phyloP scores from a whole-genome alignment of 345 rosid species.

The Hibiscus mutabilis region DNA sequence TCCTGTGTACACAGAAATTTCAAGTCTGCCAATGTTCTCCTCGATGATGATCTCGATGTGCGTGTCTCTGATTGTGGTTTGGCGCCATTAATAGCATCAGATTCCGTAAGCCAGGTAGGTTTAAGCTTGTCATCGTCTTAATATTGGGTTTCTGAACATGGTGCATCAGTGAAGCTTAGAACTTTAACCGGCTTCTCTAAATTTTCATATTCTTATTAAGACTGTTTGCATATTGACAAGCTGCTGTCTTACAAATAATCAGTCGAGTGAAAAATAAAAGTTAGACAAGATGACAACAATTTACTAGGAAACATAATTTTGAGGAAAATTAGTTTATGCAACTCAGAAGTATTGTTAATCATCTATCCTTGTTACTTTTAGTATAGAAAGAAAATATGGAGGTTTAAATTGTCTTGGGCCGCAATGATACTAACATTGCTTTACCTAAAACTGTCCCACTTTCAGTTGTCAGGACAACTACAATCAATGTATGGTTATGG shows the following conservation, averaged over 20 bases:
- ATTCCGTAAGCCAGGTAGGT: slow-evolving; percentile 87
- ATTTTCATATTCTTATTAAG: not conserved
- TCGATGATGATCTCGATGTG: slow-evolving; percentile 72
- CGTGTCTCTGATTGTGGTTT: slow-evolving; percentile 88
- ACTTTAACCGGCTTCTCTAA: not conserved
- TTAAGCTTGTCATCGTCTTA: slow-evolving; percentile 3
- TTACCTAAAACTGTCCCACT: slow-evolving; percentile 10
- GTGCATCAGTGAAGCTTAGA: too few species aligned
- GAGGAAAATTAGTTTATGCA: not conserved
- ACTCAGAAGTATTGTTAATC: not conserved
- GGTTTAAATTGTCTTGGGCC: not conserved
- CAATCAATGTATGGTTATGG: slow-evolving; percentile 77
- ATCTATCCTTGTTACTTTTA: too few species aligned
- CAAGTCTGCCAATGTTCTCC: slow-evolving; percentile 77
- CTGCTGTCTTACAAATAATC: not conserved
- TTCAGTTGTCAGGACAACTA: slow-evolving; percentile 90
- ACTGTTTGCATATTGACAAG: not conserved
- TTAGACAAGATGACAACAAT: not conserved
- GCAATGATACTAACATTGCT: not conserved
- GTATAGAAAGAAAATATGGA: not conserved
- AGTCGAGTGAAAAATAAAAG: not conserved
- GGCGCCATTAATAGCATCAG: slow-evolving; percentile 73
- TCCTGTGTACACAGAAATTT: slow-evolving; percentile 84
- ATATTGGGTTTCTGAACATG: slow-evolving; percentile 3
- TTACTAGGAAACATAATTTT: not conserved